Evolutionary conservation across 495 filamentous ascomycete genomes (phyloP).

Genomic region (Sabuloglossum arenarium): DNA sequence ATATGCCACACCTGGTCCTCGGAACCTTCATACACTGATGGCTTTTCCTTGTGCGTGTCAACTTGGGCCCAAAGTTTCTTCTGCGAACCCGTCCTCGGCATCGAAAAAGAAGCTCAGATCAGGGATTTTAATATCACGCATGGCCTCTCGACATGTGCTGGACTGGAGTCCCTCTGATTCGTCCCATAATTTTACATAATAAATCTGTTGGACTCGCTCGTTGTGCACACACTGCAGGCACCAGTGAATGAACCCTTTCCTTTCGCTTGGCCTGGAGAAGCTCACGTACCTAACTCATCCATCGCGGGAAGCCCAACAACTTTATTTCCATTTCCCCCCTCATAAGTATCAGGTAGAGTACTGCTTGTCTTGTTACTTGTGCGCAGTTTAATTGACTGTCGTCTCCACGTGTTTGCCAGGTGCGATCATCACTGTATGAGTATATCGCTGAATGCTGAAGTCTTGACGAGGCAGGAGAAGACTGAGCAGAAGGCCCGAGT

Average conservation of each 20-base stretch:
- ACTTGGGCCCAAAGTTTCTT: neutral
- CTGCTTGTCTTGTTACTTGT: neutral
- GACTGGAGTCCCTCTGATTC: neutral
- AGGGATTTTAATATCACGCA: neutral
- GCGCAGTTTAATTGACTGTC: neutral
- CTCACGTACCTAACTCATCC: neutral
- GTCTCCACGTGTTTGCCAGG: neutral
- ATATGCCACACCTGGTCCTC: neutral
- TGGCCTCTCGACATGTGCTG: neutral
- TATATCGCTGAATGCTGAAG: neutral
- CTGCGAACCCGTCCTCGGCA: neutral
- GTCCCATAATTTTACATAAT: neutral
- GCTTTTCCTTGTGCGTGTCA: neutral
- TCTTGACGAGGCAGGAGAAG: neutral
- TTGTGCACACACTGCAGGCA: too few species aligned
- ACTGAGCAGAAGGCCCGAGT: neutral
- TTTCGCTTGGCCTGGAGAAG: neutral
- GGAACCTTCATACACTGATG: neutral
- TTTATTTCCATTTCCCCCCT: neutral
- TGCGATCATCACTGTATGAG: neutral
- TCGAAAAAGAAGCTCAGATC: neutral
- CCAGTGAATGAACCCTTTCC: neutral
- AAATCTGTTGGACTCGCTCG: neutral
- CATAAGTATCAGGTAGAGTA: neutral
- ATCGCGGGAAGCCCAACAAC: neutral